phyloP scores from a whole-genome alignment of 1,284 basidiomycete species.

The Meripilus lineatus region DNA sequence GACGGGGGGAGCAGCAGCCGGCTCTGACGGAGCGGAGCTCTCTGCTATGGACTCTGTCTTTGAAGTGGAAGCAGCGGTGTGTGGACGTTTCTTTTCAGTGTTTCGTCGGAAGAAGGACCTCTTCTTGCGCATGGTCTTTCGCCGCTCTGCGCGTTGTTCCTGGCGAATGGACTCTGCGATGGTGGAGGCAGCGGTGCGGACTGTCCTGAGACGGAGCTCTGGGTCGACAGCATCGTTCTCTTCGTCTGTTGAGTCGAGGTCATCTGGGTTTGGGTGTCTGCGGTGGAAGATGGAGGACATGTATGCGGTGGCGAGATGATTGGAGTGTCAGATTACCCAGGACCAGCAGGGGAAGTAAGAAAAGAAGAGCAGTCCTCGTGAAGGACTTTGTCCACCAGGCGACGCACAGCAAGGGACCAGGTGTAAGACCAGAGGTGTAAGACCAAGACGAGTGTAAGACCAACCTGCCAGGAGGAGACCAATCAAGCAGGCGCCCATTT shows the following conservation, averaged over 20 bases:
- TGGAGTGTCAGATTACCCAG: slow-evolving; percentile 13
- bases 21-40: slow-evolving; percentile 12
- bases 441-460: too few relatives aligned
- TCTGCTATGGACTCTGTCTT: slow-evolving; percentile 24
- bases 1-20: slow-evolving; percentile 28
- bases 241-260: slow-evolving; percentile 46
- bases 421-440: too few relatives aligned
- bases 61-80: slow-evolving; percentile 17
- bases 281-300: slow-evolving; percentile 23
- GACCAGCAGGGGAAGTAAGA: slow-evolving; percentile 20
- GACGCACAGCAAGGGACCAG: too few relatives aligned
- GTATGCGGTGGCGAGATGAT: slow-evolving; percentile 2
- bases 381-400: too few relatives aligned
- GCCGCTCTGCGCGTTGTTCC: slow-evolving; percentile 66
- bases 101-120: slow-evolving; percentile 55
- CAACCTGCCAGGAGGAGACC: too few relatives aligned
- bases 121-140: slow-evolving; percentile 54
- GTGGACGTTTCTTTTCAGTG: slow-evolving; percentile 40
- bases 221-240: slow-evolving; percentile 72
- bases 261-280: slow-evolving; percentile 26
- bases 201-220: slow-evolving; percentile 80
- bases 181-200: slow-evolving; percentile 83
- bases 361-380: too few relatives aligned
- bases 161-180: slow-evolving; percentile 81
- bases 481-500: too few relatives aligned